Evolutionary conservation across 1,139 yeast species (phyloP), one percentile per base, ranked within the genome.

Genomic region (Kluyveromyces sp.): DNA sequence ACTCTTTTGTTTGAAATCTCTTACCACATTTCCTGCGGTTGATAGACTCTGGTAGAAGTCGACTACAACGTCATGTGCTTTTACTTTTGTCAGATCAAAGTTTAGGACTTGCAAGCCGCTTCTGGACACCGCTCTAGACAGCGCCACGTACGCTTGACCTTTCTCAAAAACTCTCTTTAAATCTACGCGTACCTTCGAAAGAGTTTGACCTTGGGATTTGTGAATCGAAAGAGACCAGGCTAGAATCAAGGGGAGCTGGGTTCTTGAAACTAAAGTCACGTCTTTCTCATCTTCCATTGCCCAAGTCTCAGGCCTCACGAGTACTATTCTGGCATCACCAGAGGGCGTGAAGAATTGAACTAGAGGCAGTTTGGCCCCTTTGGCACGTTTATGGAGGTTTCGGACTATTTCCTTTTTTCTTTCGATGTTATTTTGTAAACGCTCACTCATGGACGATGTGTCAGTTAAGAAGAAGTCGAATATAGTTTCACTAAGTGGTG

Each of bases 171-270:
- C 80, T 46, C 73, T 70, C 32, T 74, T 70, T 49, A 92, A 69
- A 61, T 94, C 95, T 4, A 92, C 95, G 53, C 77, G 77, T 2
- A 87, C 95, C 51, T 77, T 75, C 2, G 83, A 83, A 40, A 92
- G 67, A 0, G 98, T 89, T 61, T 94, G 98, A 2, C 98, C 98
- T 61, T 92, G 98, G 0, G 96, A 82, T 64, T 92, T 92, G 61
- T 92, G 99, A 41, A 92, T 89, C 0, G 96, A 87, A 35, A 92
- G 66, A 0, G 98, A 89, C 96, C 97, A 92, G 0, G 98, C 95
- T 15, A 89, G 68, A 55, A 88, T 82, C 42, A 92, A 66, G 0
- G 99, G 99, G 2, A 92, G 59, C 57, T 87, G 95, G 0, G 68
- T 66, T 50, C 95, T 70, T 13, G 77, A 65, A 3, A 74, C 82